A percentile compares a stretch with the other conserved stretches of the same genome.
phyloP scores from a whole-genome alignment of 2,329 filamentous ascomycete species.

The Aspergillus texensis region DNA sequence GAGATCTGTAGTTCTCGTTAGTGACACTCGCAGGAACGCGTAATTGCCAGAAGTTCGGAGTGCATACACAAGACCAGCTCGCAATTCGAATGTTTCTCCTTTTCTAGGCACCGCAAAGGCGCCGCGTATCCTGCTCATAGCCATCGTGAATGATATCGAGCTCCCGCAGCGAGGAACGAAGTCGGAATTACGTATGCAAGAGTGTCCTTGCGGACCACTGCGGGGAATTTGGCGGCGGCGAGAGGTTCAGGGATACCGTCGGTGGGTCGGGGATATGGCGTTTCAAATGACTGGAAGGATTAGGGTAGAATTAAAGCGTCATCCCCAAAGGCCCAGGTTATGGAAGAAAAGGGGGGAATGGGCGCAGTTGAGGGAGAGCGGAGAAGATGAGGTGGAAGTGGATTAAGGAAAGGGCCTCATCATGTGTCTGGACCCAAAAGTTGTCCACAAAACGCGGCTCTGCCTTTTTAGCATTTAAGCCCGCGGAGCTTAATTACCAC shows the following conservation, averaged over 20 bases:
- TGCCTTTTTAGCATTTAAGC: background rate
- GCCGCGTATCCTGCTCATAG: constrained; percentile 92
- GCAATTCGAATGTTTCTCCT: constrained; percentile 96
- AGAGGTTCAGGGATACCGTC: constrained; percentile 30
- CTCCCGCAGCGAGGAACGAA: constrained; percentile 29
- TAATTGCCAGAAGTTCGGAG: constrained; percentile 9
- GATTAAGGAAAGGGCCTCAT: constrained; percentile 19
- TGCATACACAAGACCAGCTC: constrained; percentile 77
- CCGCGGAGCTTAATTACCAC: background rate
- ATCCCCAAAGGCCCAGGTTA: constrained; percentile 1
- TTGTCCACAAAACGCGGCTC: constrained; percentile 35
- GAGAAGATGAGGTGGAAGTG: constrained; percentile 11
- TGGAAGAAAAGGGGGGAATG: background rate
- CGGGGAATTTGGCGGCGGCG: constrained; percentile 32
- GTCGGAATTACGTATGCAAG: constrained; percentile 16
- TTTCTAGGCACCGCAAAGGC: constrained; percentile 92
- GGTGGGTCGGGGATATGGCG: background rate
- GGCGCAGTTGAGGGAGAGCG: constrained; percentile 3
- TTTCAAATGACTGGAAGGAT: background rate
- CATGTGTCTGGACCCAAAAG: constrained; percentile 29
- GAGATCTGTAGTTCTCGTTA: constrained; percentile 64
- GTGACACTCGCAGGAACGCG: constrained; percentile 30
- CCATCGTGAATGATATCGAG: constrained; percentile 61
- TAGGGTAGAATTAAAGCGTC: background rate
- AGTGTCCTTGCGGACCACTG: constrained; percentile 28